Evolutionary conservation across 164 flowering plant species (phyloP).

Genomic region (Macadamia integrifolia): DNA sequence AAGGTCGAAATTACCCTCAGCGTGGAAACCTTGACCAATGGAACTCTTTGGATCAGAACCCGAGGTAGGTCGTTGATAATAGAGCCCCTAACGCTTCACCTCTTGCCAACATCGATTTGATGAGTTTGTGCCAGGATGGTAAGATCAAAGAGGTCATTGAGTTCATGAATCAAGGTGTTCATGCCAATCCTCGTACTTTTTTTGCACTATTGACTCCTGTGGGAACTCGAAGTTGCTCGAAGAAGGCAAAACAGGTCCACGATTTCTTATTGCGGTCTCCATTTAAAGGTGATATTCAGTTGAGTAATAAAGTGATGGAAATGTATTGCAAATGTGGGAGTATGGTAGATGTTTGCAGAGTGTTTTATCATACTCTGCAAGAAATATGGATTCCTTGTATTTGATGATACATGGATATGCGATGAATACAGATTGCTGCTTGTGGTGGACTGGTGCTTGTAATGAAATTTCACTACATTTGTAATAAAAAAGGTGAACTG

Average conservation of each 20-base stretch:
- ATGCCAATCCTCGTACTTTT: conserved; percentile 44
- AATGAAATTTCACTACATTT: too few relatives aligned
- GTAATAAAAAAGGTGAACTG: too few relatives aligned
- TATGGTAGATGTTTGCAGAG: conserved; percentile 63
- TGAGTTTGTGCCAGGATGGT: conserved; percentile 42
- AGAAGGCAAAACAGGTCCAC: conserved; percentile 59
- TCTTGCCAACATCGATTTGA: conserved; percentile 32
- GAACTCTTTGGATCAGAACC: conserved; percentile 12
- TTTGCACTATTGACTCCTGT: conserved; percentile 36
- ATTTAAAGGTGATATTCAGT: conserved; percentile 40
- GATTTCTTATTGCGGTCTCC: conserved; percentile 56
- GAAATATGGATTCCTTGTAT: conserved; percentile 67
- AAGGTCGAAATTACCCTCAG: not conserved
- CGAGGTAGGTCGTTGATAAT: conserved; percentile 8
- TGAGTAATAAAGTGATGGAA: conserved; percentile 52
- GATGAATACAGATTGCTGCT: conserved; percentile 15
- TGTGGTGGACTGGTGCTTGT: too few relatives aligned
- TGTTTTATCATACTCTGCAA: conserved; percentile 67
- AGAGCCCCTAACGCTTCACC: conserved; percentile 9
- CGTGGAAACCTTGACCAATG: conserved; percentile 21
- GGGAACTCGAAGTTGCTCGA: conserved; percentile 41
- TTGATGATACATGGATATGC: conserved; percentile 63
- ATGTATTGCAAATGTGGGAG: conserved; percentile 65
- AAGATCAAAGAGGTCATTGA: conserved; percentile 66
- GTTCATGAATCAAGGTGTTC: conserved; percentile 49